Conservation (phyloP, 306 rosid species). For the Fagus crenata region DNA sequence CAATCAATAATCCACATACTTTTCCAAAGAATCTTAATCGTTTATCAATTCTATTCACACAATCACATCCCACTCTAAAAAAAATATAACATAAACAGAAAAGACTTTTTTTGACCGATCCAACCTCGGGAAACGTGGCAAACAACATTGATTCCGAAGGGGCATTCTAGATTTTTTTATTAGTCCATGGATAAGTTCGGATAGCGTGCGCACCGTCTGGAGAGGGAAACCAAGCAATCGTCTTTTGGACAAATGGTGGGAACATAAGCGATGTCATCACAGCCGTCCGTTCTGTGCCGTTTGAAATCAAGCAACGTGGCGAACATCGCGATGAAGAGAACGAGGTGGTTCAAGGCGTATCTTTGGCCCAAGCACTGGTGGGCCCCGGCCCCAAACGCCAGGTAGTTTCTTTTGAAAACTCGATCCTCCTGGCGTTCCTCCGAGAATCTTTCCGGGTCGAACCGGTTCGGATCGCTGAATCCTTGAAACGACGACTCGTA, state of each 20-base stretch:
- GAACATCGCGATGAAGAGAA: conserved; percentile 81
- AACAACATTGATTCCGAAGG: background rate
- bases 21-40: conserved; percentile 27
- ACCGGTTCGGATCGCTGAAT: conserved; percentile 68
- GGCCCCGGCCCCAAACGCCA: conserved; percentile 90
- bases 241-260: conserved; percentile 90
- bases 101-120: background rate
- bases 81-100: background rate
- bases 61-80: background rate
- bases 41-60: background rate
- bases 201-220: conserved; percentile 48
- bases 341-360: conserved; percentile 80
- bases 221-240: conserved; percentile 69
- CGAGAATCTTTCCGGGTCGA: conserved; percentile 84
- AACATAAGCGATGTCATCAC: conserved; percentile 71
- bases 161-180: conserved; percentile 7
- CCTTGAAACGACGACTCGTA: conserved; percentile 87
- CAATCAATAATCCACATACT: conserved; percentile 35
- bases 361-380: conserved; percentile 94
- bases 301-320: conserved; percentile 68
- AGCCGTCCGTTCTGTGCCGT: conserved; percentile 74
- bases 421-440: conserved; percentile 75
- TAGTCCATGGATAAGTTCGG: conserved; percentile 36
- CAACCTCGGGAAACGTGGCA: conserved; percentile 10
- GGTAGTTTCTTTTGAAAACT: conserved; percentile 56